Percentiles rank a stretch among this genome's conserved stretches.
These are phyloP conservation scores for Kwoniella newhampshirensis DNA, from an alignment of 768 basidiomycete species.

Conservation along the genomic window DNA sequence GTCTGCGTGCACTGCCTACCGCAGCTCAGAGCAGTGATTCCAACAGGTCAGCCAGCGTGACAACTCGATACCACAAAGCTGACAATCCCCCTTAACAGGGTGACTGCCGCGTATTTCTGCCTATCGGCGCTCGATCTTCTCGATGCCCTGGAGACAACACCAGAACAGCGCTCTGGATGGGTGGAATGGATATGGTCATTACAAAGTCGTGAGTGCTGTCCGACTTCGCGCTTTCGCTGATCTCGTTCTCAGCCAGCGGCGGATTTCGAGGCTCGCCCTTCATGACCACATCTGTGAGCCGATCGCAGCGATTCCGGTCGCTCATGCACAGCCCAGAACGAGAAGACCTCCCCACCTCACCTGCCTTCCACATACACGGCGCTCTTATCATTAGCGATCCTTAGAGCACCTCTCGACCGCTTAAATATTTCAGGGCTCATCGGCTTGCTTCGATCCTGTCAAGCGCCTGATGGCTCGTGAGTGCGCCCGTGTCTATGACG, in stretches of 20 bases:
- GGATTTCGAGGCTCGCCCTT: conserved; percentile 71
- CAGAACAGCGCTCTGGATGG: conserved; percentile 65
- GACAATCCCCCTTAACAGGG: conserved; percentile 56
- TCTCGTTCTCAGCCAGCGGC: conserved; percentile 21
- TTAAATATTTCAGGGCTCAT: conserved; percentile 71
- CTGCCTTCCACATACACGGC: conserved; percentile 94
- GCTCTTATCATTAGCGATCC: conserved; percentile 73
- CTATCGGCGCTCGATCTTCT: conserved; percentile 79
- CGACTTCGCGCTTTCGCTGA: not conserved
- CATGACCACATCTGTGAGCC: conserved; percentile 57
- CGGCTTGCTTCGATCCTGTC: conserved; percentile 68
- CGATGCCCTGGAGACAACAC: conserved; percentile 59
- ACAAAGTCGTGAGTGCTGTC: conserved; percentile 62
- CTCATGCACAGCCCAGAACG: conserved; percentile 10
- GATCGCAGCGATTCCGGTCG: not conserved
- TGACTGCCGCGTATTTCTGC: conserved; percentile 86
- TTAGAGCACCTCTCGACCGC: conserved; percentile 76
- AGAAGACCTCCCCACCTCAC: conserved; percentile 61
- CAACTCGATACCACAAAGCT: not conserved
- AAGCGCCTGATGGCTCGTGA: conserved; percentile 80
- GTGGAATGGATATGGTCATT: conserved; percentile 85
- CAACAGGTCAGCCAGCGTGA: conserved; percentile 61
- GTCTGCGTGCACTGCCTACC: conserved; percentile 68
- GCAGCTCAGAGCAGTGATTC: conserved; percentile 70
- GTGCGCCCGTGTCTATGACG: conserved; percentile 18